A percentile compares a stretch with the other conserved stretches of the same genome.
These are phyloP conservation scores for Lipomyces lipofer DNA, from an alignment of 805 yeast species.

Conservation along the genomic window DNA sequence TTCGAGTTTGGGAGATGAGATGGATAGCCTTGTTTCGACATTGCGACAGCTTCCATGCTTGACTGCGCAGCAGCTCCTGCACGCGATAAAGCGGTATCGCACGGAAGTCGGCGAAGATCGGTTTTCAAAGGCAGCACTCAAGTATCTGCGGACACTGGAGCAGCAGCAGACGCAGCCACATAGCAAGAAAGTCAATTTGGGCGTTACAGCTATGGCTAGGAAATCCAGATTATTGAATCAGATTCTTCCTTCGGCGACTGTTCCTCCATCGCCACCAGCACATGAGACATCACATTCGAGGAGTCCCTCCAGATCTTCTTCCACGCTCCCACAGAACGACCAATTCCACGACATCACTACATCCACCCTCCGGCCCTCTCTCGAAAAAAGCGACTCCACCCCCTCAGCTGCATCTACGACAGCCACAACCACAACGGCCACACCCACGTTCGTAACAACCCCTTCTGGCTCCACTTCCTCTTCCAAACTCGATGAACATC, in stretches of 20 bases:
- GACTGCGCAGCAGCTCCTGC: constrained; percentile 68
- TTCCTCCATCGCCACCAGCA: constrained; percentile 2
- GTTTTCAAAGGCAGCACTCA: constrained; percentile 54
- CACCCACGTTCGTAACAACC: too few relatives aligned
- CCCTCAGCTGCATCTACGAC: background rate
- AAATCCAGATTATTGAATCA: constrained; percentile 19
- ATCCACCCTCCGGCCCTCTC: background rate
- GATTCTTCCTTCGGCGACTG: constrained; percentile 14
- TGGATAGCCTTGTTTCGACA: constrained; percentile 43
- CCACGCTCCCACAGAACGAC: too few relatives aligned
- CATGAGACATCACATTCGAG: constrained; percentile 8
- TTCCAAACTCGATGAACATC: background rate
- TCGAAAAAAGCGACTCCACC: background rate
- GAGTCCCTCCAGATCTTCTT: constrained; percentile 11
- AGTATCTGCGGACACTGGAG: constrained; percentile 45
- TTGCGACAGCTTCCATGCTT: constrained; percentile 62
- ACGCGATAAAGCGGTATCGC: constrained; percentile 71
- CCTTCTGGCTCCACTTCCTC: background rate
- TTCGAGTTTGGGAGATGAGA: constrained; percentile 61
- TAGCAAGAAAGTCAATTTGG: constrained; percentile 1
- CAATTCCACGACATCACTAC: background rate
- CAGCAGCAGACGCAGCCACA: constrained; percentile 16
- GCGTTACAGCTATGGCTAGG: constrained; percentile 8
- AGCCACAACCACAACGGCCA: too few relatives aligned
- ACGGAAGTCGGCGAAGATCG: constrained; percentile 81